phyloP scores from a whole-genome alignment of 2,329 filamentous ascomycete species.

The Colletotrichum truncatum region DNA sequence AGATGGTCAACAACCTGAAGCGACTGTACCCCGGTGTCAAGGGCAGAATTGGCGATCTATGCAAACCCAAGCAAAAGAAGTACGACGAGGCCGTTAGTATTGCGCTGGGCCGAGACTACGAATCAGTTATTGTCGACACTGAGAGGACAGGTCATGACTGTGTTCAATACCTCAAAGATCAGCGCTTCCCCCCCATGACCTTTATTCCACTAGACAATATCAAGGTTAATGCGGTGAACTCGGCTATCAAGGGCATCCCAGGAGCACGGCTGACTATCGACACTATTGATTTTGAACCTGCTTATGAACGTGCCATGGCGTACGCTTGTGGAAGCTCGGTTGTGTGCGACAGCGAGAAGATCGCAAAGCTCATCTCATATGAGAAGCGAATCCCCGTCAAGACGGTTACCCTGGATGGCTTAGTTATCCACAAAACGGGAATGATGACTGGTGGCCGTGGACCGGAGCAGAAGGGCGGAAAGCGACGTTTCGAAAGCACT shows the following conservation, averaged over 20 bases:
- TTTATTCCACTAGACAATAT: slow-evolving; percentile 98
- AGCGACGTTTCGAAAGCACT: slow-evolving; percentile 87
- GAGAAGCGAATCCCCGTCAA: slow-evolving; percentile 87
- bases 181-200: slow-evolving; percentile 86
- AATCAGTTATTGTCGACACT: slow-evolving; percentile 93
- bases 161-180: slow-evolving; percentile 92
- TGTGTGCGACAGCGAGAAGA: slow-evolving; percentile 86
- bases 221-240: slow-evolving; percentile 90
- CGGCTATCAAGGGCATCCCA: slow-evolving; percentile 88
- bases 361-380: slow-evolving; percentile 91
- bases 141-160: slow-evolving; percentile 95
- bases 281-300: slow-evolving; percentile 91
- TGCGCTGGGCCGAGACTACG: slow-evolving; percentile 91
- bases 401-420: slow-evolving; percentile 94
- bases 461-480: slow-evolving; percentile 76
- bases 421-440: slow-evolving; percentile 94
- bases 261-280: slow-evolving; percentile 92
- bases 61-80: slow-evolving; percentile 97
- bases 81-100: slow-evolving; percentile 93
- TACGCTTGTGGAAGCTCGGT: slow-evolving; percentile 96
- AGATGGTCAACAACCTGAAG: slow-evolving; percentile 86
- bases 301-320: slow-evolving; percentile 89
- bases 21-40: slow-evolving; percentile 92
- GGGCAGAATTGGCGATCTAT: slow-evolving; percentile 89
- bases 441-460: slow-evolving; percentile 96